Percentiles rank a stretch among this genome's conserved stretches.
Conservation (phyloP, 2,329 filamentous ascomycete species). For the Ascochyta pisi region DNA sequence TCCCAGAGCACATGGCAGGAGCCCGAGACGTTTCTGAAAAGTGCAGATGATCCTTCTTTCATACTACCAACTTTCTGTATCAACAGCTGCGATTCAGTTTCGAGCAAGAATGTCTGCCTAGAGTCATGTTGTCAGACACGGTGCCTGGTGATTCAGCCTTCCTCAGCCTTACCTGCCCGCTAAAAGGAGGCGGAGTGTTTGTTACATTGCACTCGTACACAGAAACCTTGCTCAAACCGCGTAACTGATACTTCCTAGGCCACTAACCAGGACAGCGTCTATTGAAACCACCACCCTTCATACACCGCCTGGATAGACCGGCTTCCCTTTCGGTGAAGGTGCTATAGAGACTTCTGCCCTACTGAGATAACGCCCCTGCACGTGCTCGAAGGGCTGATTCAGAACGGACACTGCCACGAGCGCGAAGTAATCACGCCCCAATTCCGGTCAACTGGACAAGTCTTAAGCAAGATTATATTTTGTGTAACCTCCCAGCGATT, state of each 20-base stretch:
- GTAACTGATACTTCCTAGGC: conserved; percentile 37
- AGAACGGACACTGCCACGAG: too few species aligned
- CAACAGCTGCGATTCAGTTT: not conserved
- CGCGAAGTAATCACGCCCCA: too few species aligned
- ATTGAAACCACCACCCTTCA: not conserved
- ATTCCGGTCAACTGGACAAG: not conserved
- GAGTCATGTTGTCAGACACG: conserved; percentile 32
- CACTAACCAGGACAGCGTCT: conserved; percentile 19
- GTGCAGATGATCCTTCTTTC: not conserved
- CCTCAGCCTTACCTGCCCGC: conserved; percentile 28
- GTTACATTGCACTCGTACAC: too few species aligned
- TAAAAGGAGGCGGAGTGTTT: conserved; percentile 1
- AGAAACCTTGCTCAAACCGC: not conserved
- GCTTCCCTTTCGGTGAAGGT: too few species aligned
- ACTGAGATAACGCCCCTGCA: too few species aligned
- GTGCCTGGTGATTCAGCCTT: conserved; percentile 19
- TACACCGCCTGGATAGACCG: not conserved
- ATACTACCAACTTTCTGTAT: not conserved
- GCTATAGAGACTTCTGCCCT: too few species aligned
- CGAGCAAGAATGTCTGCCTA: too few species aligned
- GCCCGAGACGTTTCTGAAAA: too few species aligned
- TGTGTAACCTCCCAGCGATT: conserved; percentile 11
- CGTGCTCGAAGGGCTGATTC: too few species aligned
- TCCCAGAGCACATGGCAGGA: too few species aligned
- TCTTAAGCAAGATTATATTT: not conserved